These are phyloP conservation scores for Alternaria longipes DNA, from an alignment of 2,329 filamentous ascomycete species.

Conservation along the genomic window DNA sequence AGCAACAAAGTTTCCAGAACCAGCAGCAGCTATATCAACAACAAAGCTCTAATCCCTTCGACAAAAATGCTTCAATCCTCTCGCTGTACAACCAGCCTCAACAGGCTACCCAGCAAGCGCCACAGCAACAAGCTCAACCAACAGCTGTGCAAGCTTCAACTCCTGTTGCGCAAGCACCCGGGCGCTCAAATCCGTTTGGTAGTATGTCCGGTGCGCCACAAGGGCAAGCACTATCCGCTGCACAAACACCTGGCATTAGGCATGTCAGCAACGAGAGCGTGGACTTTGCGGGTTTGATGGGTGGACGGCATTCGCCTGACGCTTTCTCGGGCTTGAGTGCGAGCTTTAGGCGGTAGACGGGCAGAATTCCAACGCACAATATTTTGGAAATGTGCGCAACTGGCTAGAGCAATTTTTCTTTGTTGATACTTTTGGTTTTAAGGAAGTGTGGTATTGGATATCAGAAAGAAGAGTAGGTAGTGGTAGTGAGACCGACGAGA, in stretches of 20 bases:
- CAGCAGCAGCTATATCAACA: slow-evolving; percentile 38
- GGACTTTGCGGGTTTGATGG: slow-evolving; percentile 67
- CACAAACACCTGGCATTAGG: slow-evolving; percentile 43
- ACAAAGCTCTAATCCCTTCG: slow-evolving; percentile 56
- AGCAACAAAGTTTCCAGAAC: slow-evolving; percentile 25
- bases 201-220: slow-evolving; percentile 28
- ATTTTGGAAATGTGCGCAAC: not conserved
- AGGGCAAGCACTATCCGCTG: slow-evolving; percentile 31
- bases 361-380: not conserved
- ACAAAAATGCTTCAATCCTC: slow-evolving; percentile 75
- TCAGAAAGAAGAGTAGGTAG: not conserved
- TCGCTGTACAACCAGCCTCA: slow-evolving; percentile 75
- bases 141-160: slow-evolving; percentile 36
- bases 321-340: slow-evolving; percentile 80
- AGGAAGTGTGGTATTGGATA: slow-evolving; percentile 4
- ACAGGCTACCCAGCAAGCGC: slow-evolving; percentile 56
- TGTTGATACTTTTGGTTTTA: not conserved
- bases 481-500: not conserved
- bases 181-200: slow-evolving; percentile 67
- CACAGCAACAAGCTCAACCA: slow-evolving; percentile 43
- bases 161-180: slow-evolving; percentile 37
- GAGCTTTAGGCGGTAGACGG: slow-evolving; percentile 47
- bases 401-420: not conserved
- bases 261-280: slow-evolving; percentile 76
- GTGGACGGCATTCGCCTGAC: slow-evolving; percentile 78